Base-by-base conservation (phyloP, 2,329 filamentous ascomycete species). In the Davidsoniella eucalypti region DNA sequence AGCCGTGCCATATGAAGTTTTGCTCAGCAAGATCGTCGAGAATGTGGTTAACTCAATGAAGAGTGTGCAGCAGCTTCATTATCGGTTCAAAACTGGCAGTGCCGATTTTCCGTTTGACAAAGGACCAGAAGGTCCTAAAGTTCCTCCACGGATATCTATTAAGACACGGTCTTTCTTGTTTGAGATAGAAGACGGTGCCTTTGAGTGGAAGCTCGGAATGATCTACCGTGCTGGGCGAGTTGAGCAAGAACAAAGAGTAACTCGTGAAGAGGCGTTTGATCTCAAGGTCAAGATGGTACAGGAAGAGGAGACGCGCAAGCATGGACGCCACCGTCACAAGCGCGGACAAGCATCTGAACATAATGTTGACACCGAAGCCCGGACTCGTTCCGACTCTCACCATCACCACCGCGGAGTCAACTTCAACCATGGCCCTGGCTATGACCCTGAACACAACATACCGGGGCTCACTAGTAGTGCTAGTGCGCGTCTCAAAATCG, bases 151-250 rank as follows among this genome's bases (percentile, higher is more conserved):
- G 60, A 70, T 98, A 18, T 90, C 87, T 0, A 57, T 98, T 8
- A 78, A 87, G 47, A 83, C 82, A 50, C 84, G 84, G 58, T 84
- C 84, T 4, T 71, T 98, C 21, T 67, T 94, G 2, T 90, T 98
- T 53, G 90, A 96, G 60, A 71, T 98, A 36, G 92, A 98, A 65
- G 92, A 98, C 61, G 90, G 92, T 46, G 82, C 86, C 0, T 98
- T 98, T 59, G 92, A 98, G 63, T 98, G 88, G 85, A 96, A 95
- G 61, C 70, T 98, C 8, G 87, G 88, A 14, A 80, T 87, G 60
- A 98, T 98, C 47, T 98, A 96, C 63, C 80, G 90, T 29, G 78
- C 86, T 43, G 92, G 93, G 0, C 72, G 90, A 17, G 70, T 88
- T 50, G 92, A 98, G 63, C 90, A 96, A 64, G 81, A 82, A 61